Evolutionary conservation across 2,329 filamentous ascomycete species (phyloP), one percentile per base, ranked within the genome.

Genomic region (Gaeumannomyces tritici): DNA sequence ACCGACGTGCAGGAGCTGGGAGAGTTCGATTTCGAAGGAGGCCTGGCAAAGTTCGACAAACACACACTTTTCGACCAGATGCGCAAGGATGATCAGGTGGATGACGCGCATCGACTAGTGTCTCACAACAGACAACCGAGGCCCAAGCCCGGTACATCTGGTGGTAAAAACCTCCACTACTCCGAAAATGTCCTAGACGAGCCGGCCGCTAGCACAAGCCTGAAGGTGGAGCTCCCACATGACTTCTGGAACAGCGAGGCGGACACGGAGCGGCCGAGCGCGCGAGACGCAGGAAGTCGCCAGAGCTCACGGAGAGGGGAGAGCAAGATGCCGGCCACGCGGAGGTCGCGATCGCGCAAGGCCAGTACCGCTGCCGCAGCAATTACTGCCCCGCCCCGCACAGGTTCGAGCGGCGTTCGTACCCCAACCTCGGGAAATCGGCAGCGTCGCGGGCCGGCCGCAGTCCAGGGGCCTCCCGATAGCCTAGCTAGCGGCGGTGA

Each of bases 11-110:
- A 93, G 75, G 93, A 96, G 71, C 84, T 95, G 80, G 91, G 90
- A 13, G 95, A 98, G 65, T 98, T 98, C 69, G 93, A 98, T 73
- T 98, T 98, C 70, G 88, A 90, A 69, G 87, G 86, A 62, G 92
- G 92, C 67, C 80, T 98, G 35, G 93, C 91, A 58, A 96, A 96
- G 71, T 98, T 98, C 69, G 93, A 98, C 78, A 98, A 98, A 77
- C 86, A 89, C 62, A 88, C 87, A 1, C 86, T 98, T 11, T 99
- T 99, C 72, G 89, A 93, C 67, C 89, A 97, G 74, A 95, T 98
- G 74, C 83, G 91, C 64, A 91, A 90, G 67, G 91, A 96, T 63
- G 93, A 98, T 69, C 88, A 86, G 33, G 86, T 93, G 11, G 90
- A 93, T n/a, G 93, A 96, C 63, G 89, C 93, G 62, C 90, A 91